Evolutionary conservation across 1,284 basidiomycete genomes (phyloP).

Genomic region (Sanghuangporus weigelae): DNA sequence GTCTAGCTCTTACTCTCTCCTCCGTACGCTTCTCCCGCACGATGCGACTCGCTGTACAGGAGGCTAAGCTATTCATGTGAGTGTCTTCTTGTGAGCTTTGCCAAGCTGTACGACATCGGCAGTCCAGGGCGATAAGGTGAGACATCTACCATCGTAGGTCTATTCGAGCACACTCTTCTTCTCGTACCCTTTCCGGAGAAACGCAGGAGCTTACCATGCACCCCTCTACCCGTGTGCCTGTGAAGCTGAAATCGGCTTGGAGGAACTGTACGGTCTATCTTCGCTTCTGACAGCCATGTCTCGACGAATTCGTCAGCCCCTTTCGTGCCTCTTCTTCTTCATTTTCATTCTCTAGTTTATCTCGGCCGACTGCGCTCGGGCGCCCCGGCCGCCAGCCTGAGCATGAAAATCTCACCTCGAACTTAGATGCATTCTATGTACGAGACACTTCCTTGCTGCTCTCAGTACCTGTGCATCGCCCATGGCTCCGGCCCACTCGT

Average conservation of each 20-base stretch:
- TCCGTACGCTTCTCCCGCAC: neutral
- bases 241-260: neutral
- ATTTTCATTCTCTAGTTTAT: no score
- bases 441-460: no score
- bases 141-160: neutral
- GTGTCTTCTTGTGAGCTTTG: neutral
- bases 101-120: neutral
- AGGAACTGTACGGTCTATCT: no score
- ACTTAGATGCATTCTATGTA: no score
- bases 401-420: no score
- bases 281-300: no score
- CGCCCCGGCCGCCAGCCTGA: no score
- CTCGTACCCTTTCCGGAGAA: neutral
- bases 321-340: no score
- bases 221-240: neutral
- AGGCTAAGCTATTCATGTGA: neutral
- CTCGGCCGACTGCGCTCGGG: no score
- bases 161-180: neutral
- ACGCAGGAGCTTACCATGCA: neutral
- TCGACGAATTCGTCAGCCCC: no score
- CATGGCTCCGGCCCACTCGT: no score
- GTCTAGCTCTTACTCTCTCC: neutral
- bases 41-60: neutral
- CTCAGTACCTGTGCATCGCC: no score
- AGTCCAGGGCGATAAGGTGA: neutral